phyloP scores from a whole-genome alignment of 2,329 filamentous ascomycete genomes.

The Beauveria asiatica region DNA sequence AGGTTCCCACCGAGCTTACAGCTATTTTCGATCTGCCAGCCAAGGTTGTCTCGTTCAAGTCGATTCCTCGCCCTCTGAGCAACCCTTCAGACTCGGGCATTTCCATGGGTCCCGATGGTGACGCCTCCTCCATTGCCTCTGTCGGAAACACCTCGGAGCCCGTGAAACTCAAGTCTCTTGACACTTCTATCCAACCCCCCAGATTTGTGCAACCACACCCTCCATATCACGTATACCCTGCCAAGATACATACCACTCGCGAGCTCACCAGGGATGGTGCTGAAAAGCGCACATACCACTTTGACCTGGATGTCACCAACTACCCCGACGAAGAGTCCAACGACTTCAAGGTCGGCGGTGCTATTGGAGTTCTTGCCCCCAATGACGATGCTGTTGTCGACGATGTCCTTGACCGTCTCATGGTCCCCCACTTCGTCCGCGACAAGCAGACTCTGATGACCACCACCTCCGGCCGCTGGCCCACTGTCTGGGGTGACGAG shows the following conservation, averaged over 20 bases:
- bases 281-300: constrained; percentile 95
- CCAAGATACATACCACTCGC: constrained; percentile 75
- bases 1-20: constrained; percentile 65
- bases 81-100: constrained; percentile 36
- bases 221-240: constrained; percentile 84
- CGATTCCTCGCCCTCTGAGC: constrained; percentile 34
- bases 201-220: constrained; percentile 89
- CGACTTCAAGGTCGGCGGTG: constrained; percentile 94
- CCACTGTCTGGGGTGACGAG: constrained; percentile 96
- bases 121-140: constrained; percentile 23
- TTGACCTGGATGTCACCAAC: constrained; percentile 91
- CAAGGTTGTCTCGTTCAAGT: constrained; percentile 63
- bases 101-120: constrained; percentile 31
- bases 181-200: constrained; percentile 65
- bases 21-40: constrained; percentile 64
- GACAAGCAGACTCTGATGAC: constrained; percentile 75
- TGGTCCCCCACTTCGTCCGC: constrained; percentile 72
- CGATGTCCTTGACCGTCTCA: constrained; percentile 71
- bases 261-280: constrained; percentile 83
- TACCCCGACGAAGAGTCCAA: constrained; percentile 78
- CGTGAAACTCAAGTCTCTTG: constrained; percentile 30
- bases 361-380: constrained; percentile 85
- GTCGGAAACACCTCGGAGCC: constrained; percentile 18
- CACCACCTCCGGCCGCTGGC: constrained; percentile 80
- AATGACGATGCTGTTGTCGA: constrained; percentile 73